Evolutionary conservation across 148 eudicot genomes (phyloP).

Genomic region (Agrostemma githago): DNA sequence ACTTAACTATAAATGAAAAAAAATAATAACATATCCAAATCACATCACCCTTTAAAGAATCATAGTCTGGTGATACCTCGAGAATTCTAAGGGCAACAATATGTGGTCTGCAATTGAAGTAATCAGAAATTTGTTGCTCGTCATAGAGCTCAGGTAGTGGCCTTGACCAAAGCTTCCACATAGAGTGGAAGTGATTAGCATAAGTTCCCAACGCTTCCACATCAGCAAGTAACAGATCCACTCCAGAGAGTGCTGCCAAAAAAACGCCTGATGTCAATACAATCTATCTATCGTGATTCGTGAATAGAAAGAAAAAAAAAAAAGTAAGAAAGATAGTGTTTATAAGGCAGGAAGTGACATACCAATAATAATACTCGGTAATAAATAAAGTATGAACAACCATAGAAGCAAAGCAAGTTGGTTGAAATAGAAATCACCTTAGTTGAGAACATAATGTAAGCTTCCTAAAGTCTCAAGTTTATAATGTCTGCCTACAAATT

Average conservation of each 20-base stretch:
- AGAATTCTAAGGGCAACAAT: constrained; percentile 75
- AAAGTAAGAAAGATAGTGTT: too few relatives aligned
- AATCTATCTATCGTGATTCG: not conserved
- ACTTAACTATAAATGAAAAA: not conserved
- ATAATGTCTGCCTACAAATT: too few relatives aligned
- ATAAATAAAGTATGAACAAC: too few relatives aligned
- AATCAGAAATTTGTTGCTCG: constrained; percentile 56
- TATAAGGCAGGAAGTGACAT: too few relatives aligned
- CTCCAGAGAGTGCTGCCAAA: constrained; percentile 68
- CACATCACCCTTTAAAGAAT: not conserved
- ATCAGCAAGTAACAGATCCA: constrained; percentile 81
- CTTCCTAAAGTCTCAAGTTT: too few relatives aligned
- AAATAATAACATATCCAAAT: not conserved
- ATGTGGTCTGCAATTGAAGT: constrained; percentile 89
- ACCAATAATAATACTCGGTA: too few relatives aligned
- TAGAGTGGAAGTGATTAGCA: constrained; percentile 49
- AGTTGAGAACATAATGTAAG: too few relatives aligned
- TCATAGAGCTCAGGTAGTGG: constrained; percentile 92
- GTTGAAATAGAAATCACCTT: too few relatives aligned
- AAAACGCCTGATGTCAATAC: not conserved
- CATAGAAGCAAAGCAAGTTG: too few relatives aligned
- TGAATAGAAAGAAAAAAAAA: too few relatives aligned
- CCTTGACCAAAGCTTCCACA: constrained; percentile 72
- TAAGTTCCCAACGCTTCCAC: constrained; percentile 68
- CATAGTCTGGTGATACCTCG: constrained; percentile 48